Evolutionary conservation across 2,329 filamentous ascomycete genomes (phyloP).

Genomic region (Neonectria faginata): DNA sequence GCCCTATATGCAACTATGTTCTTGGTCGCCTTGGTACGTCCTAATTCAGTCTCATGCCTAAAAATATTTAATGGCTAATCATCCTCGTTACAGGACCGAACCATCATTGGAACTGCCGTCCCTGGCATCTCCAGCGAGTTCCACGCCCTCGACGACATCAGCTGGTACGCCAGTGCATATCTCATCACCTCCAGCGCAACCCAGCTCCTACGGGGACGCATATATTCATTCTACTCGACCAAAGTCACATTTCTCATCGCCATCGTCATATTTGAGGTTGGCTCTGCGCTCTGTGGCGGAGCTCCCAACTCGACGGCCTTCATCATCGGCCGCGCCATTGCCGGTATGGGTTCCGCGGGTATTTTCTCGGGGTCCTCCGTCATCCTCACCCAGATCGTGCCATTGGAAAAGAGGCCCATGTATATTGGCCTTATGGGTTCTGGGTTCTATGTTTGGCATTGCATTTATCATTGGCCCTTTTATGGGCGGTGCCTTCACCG

Average conservation of each 20-base stretch:
- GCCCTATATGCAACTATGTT: constrained; percentile 27
- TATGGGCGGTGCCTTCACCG: constrained; percentile 30
- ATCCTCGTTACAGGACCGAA: constrained; percentile 10
- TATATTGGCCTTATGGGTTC: constrained; percentile 49
- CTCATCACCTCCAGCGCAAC: constrained; percentile 43
- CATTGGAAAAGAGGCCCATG: constrained; percentile 30
- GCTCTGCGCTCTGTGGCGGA: constrained; percentile 41
- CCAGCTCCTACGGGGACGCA: constrained; percentile 43
- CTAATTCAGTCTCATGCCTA: not conserved
- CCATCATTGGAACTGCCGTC: constrained; percentile 28
- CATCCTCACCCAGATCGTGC: constrained; percentile 26
- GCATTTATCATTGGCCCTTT: constrained; percentile 45
- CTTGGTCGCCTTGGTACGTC: constrained; percentile 21
- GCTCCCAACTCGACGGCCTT: constrained; percentile 49
- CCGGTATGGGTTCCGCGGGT: constrained; percentile 52
- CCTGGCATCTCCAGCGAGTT: constrained; percentile 42
- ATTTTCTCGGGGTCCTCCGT: constrained; percentile 50
- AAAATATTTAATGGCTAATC: not conserved
- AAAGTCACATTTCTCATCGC: constrained; percentile 44
- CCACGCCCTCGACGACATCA: constrained; percentile 56
- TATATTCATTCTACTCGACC: constrained; percentile 47
- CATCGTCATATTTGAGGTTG: constrained; percentile 42
- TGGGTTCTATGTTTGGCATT: constrained; percentile 57
- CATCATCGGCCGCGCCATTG: constrained; percentile 54
- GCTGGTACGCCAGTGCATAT: constrained; percentile 51